Evolutionary conservation across 2,329 filamentous ascomycete species (phyloP).

Genomic region (Plenodomus tracheiphilus): DNA sequence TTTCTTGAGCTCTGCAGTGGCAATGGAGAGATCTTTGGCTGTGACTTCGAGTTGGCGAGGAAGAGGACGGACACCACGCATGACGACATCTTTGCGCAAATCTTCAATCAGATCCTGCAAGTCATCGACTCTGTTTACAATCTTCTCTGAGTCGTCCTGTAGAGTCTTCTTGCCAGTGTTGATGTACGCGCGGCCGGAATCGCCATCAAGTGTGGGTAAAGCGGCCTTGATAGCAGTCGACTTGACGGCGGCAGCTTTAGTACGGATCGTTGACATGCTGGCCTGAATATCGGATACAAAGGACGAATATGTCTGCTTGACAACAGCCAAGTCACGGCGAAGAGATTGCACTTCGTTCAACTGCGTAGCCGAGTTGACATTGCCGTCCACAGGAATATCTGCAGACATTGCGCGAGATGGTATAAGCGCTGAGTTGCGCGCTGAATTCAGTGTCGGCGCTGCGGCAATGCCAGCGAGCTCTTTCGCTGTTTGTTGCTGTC

Average conservation of each 20-base stretch:
- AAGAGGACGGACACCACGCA: conserved; percentile 85
- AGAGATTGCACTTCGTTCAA: conserved; percentile 78
- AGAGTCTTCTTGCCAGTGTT: conserved; percentile 84
- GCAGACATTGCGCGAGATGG: conserved; percentile 32
- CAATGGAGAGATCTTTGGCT: conserved; percentile 80
- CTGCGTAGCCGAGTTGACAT: conserved; percentile 59
- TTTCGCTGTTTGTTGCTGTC: conserved; percentile 85
- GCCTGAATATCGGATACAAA: conserved; percentile 87
- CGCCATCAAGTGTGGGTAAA: conserved; percentile 72
- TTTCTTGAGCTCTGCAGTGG: conserved; percentile 86
- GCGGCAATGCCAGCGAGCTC: conserved; percentile 74
- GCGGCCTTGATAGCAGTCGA: conserved; percentile 70
- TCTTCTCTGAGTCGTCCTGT: conserved; percentile 81
- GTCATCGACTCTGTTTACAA: conserved; percentile 92
- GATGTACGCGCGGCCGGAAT: conserved; percentile 83
- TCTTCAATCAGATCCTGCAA: conserved; percentile 97
- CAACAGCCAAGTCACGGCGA: conserved; percentile 83
- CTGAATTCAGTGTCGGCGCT: conserved; percentile 43
- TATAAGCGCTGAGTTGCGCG: conserved; percentile 40
- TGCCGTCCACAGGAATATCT: conserved; percentile 24
- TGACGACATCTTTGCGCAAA: conserved; percentile 93
- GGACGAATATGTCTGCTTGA: conserved; percentile 89
- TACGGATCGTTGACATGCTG: conserved; percentile 81
- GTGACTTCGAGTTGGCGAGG: conserved; percentile 88
- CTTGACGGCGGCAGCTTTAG: conserved; percentile 82